Conservation (phyloP, 345 rosid genomes). For the Excoecaria agallocha region DNA sequence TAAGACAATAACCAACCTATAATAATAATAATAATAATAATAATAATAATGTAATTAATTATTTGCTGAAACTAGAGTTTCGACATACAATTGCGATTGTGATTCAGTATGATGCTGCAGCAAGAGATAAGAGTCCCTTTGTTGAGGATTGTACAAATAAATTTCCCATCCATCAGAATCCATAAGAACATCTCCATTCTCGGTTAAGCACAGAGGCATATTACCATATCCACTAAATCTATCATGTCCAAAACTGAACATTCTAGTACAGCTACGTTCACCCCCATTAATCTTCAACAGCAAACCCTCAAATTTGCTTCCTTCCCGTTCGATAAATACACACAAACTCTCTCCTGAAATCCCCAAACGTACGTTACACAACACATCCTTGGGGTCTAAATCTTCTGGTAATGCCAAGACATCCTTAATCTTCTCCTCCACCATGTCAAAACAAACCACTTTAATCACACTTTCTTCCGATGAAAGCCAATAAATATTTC, state of each 20-base stretch:
- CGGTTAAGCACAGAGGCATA: background rate
- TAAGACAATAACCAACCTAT: too few species aligned
- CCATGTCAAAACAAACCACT: background rate
- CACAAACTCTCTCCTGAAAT: background rate
- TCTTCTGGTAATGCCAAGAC: constrained; percentile 5
- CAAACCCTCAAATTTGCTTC: background rate
- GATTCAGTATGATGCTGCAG: background rate
- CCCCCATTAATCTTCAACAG: background rate
- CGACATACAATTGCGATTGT: background rate
- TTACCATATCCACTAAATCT: background rate
- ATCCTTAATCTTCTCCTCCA: constrained; percentile 23
- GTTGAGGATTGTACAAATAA: background rate
- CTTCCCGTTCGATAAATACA: background rate
- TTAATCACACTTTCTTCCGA: background rate
- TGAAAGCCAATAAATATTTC: constrained; percentile 31
- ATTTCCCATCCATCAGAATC: background rate
- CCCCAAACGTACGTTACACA: background rate
- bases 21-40: too few species aligned
- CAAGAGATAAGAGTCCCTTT: background rate
- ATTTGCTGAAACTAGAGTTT: background rate
- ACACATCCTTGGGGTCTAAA: background rate
- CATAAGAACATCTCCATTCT: background rate
- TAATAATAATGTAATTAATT: too few species aligned
- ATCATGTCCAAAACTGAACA: background rate
- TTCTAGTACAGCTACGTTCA: too few species aligned